Percentiles rank a stretch among this genome's conserved stretches.
Conservation (phyloP, 2,329 filamentous ascomycete species). For the Volutella citrinella region DNA sequence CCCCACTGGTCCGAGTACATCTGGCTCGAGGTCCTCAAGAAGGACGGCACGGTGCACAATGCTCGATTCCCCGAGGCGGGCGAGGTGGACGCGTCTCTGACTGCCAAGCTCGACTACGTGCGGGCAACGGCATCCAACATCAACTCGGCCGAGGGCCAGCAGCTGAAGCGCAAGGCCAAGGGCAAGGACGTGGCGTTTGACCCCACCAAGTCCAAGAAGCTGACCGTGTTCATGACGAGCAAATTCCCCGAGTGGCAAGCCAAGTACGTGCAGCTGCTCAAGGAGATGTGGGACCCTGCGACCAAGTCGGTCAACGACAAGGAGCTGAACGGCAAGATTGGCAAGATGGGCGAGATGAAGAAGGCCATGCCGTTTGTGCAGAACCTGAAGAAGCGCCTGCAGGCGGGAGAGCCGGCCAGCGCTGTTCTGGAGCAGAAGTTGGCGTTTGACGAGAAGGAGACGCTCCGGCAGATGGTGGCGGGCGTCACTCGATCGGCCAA, state of each 20-base stretch:
- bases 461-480: conserved; percentile 73
- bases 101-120: conserved; percentile 80
- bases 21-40: conserved; percentile 87
- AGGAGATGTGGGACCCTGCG: conserved; percentile 62
- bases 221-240: conserved; percentile 79
- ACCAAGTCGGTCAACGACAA: conserved; percentile 73
- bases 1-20: conserved; percentile 95
- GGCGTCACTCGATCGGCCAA: conserved; percentile 73
- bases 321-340: conserved; percentile 71
- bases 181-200: conserved; percentile 85
- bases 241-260: conserved; percentile 89
- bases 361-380: conserved; percentile 98
- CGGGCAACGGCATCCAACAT: conserved; percentile 74
- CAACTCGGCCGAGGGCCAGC: conserved; percentile 72
- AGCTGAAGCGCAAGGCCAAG: conserved; percentile 88
- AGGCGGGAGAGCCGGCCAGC: conserved; percentile 63
- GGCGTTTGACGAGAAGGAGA: conserved; percentile 78
- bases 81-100: conserved; percentile 62
- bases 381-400: conserved; percentile 76
- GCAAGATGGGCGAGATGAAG: conserved; percentile 87
- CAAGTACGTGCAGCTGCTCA: conserved; percentile 79
- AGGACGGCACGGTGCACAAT: conserved; percentile 72
- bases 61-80: conserved; percentile 59
- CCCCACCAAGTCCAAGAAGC: conserved; percentile 86
- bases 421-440: conserved; percentile 80